Evolutionary conservation across 1,284 basidiomycete species (phyloP).

Genomic region (Phellopilus nigrolimitatus): DNA sequence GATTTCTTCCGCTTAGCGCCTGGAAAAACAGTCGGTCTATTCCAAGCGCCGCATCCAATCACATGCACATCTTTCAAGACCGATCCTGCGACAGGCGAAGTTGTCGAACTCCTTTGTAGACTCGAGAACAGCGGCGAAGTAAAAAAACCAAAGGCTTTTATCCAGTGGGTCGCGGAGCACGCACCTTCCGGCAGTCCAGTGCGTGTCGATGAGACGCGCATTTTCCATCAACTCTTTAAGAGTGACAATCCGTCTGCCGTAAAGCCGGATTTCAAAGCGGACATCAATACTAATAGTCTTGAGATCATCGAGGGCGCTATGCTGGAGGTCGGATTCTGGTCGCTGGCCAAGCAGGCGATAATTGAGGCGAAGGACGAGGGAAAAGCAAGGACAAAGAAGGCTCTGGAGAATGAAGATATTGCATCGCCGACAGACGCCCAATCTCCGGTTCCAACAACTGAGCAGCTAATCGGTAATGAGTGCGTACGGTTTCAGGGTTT

Average conservation of each 20-base stretch:
- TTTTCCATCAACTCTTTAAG: constrained; percentile 94
- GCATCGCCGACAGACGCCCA: constrained; percentile 37
- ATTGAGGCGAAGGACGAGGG: constrained; percentile 65
- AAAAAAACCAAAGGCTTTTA: constrained; percentile 91
- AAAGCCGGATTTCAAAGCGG: constrained; percentile 65
- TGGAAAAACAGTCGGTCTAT: constrained; percentile 94
- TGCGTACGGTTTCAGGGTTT: constrained; percentile 96
- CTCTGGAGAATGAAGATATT: constrained; percentile 44
- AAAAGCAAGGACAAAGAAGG: constrained; percentile 60
- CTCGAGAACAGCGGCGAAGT: constrained; percentile 66
- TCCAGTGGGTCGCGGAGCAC: constrained; percentile 97
- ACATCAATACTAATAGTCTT: constrained; percentile 78
- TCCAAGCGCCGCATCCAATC: constrained; percentile 93
- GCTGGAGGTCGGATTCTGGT: constrained; percentile 88
- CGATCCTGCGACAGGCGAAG: constrained; percentile 65
- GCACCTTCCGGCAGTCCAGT: constrained; percentile 77
- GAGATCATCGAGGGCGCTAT: constrained; percentile 78
- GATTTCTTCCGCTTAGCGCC: constrained; percentile 99
- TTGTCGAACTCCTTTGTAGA: constrained; percentile 76
- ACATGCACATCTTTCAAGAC: constrained; percentile 88
- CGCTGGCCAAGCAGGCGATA: constrained; percentile 70
- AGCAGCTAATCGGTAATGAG: constrained; percentile 88
- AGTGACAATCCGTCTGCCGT: constrained; percentile 82
- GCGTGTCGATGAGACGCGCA: constrained; percentile 81
- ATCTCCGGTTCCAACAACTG: constrained; percentile 67